Evolutionary conservation across 2,329 filamentous ascomycete species (phyloP).

Genomic region (Lomentospora prolificans): DNA sequence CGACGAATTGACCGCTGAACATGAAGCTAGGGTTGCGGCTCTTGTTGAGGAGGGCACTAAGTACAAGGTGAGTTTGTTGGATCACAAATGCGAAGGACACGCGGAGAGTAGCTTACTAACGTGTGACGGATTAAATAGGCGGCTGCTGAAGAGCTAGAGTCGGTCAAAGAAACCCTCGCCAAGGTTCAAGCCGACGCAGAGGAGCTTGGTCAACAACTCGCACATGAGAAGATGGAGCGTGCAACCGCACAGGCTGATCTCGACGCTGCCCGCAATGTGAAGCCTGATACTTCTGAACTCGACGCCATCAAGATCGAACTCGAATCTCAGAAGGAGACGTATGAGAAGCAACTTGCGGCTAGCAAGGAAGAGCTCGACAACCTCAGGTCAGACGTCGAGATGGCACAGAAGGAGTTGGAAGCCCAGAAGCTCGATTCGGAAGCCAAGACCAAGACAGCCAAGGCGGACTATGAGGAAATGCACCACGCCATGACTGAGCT

Average conservation of each 20-base stretch:
- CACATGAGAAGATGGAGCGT: slow-evolving; percentile 50
- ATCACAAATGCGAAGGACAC: background rate
- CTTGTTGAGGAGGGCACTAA: slow-evolving; percentile 20
- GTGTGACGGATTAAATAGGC: background rate
- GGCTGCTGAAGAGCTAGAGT: slow-evolving; percentile 24
- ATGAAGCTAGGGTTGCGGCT: slow-evolving; percentile 20
- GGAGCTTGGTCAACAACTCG: slow-evolving; percentile 42
- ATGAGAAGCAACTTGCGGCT: slow-evolving; percentile 22
- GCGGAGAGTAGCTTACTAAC: background rate
- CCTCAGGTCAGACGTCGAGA: slow-evolving; percentile 32
- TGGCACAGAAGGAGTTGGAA: slow-evolving; percentile 43
- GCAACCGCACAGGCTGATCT: slow-evolving; percentile 50
- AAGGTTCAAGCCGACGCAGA: slow-evolving; percentile 38
- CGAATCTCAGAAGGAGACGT: slow-evolving; percentile 24
- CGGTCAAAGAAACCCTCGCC: slow-evolving; percentile 30
- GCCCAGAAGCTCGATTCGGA: slow-evolving; percentile 40
- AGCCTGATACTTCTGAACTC: slow-evolving; percentile 43
- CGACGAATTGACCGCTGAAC: slow-evolving; percentile 35
- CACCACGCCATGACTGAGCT: slow-evolving; percentile 52
- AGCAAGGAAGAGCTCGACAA: slow-evolving; percentile 23
- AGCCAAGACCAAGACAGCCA: slow-evolving; percentile 42
- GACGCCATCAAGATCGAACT: slow-evolving; percentile 44
- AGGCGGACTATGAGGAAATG: slow-evolving; percentile 53
- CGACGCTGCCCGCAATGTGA: slow-evolving; percentile 46
- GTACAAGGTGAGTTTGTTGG: slow-evolving; percentile 15